These are phyloP conservation scores for Lentinula raphanica DNA, from an alignment of 768 basidiomycete genomes.

Conservation along the genomic window DNA sequence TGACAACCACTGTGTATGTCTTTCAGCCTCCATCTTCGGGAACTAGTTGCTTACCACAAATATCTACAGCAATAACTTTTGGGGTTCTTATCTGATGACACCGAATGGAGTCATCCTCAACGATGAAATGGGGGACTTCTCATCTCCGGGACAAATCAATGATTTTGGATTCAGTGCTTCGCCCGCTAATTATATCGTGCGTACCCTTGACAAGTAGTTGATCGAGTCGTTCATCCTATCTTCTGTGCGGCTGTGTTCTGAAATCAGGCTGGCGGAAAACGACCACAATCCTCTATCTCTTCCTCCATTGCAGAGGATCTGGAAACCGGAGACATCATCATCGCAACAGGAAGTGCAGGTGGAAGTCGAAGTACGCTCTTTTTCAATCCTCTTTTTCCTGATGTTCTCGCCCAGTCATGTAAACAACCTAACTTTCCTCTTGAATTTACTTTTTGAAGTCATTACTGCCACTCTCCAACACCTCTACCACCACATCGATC, in stretches of 20 bases:
- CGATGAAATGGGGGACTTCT: constrained; percentile 27
- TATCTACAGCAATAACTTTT: constrained; percentile 15
- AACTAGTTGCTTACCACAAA: background rate
- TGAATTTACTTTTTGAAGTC: constrained; percentile 5
- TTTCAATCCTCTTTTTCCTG: background rate
- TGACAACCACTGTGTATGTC: constrained; percentile 19
- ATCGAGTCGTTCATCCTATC: background rate
- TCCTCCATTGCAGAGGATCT: constrained; percentile 32
- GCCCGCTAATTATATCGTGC: constrained; percentile 29
- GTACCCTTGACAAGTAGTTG: too few relatives aligned
- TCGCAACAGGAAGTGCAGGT: constrained; percentile 33
- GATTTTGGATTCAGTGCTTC: constrained; percentile 32
- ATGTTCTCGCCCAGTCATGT: too few relatives aligned
- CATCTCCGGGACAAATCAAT: constrained; percentile 19
- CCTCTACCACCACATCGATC: constrained; percentile 29
- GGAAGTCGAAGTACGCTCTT: constrained; percentile 20
- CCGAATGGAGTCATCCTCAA: constrained; percentile 18
- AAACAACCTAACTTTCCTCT: background rate
- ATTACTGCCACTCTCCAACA: constrained; percentile 33
- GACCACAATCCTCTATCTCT: constrained; percentile 26
- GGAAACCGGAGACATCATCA: constrained; percentile 25
- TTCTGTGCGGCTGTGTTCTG: background rate
- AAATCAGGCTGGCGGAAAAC: constrained; percentile 19
- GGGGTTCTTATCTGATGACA: constrained; percentile 24
- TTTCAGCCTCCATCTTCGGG: background rate